phyloP scores from a whole-genome alignment of 202 grass and related monocot species.

The Setaria italica region DNA sequence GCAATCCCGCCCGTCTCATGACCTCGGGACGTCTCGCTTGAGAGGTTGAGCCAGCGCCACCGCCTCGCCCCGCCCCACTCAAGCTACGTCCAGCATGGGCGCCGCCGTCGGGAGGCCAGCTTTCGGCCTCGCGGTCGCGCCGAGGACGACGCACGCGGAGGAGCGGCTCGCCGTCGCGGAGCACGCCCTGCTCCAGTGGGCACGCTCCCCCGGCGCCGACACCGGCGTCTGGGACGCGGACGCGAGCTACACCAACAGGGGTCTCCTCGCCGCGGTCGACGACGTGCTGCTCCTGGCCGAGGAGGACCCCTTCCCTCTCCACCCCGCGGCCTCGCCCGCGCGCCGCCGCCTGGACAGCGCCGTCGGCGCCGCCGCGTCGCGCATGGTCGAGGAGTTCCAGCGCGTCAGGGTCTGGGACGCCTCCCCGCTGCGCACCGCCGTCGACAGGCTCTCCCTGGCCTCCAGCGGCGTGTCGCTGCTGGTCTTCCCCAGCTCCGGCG shows the following conservation, averaged over 20 bases:
- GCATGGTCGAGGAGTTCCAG: slow-evolving; percentile 43
- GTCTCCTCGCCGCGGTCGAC: slow-evolving; percentile 43
- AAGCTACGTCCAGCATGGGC: slow-evolving; percentile 17
- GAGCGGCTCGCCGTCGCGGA: slow-evolving; percentile 25
- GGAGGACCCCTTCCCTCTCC: slow-evolving; percentile 7
- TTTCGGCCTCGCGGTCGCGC: background rate
- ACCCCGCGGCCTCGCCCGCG: background rate
- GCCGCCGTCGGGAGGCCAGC: slow-evolving; percentile 33
- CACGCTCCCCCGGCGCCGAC: background rate
- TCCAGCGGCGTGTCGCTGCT: background rate
- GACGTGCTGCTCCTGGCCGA: slow-evolving; percentile 36
- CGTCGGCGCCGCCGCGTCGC: slow-evolving; percentile 8
- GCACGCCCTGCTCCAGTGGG: slow-evolving; percentile 14
- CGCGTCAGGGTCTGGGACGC: slow-evolving; percentile 37
- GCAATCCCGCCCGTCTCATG: background rate
- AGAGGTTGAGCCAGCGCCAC: too few relatives aligned
- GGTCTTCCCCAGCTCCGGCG: background rate
- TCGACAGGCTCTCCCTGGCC: slow-evolving; percentile 17
- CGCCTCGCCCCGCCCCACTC: too few relatives aligned
- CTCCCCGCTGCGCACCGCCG: slow-evolving; percentile 12
- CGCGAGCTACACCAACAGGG: slow-evolving; percentile 23
- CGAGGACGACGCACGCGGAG: slow-evolving; percentile 8
- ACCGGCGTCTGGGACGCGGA: slow-evolving; percentile 28
- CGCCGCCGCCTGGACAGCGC: slow-evolving; percentile 4
- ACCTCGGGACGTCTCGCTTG: background rate